These are phyloP conservation scores for Gentiana straminea DNA, from an alignment of 257 asterid species.

Conservation along the genomic window DNA sequence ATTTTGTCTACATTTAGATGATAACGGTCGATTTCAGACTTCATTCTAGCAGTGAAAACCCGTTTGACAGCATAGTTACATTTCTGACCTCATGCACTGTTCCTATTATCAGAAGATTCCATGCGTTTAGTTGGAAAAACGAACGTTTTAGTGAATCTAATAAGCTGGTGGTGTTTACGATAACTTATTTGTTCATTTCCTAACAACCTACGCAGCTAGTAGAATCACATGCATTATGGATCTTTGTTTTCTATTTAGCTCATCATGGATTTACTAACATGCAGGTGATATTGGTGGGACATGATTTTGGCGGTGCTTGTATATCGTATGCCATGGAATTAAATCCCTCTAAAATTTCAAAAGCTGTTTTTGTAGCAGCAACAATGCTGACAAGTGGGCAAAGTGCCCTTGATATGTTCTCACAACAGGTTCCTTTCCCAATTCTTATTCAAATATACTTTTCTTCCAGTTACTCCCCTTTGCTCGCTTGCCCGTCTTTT, in stretches of 20 bases:
- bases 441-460: background rate
- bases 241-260: slow-evolving; percentile 9
- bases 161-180: too few species aligned
- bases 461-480: background rate
- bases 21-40: too few species aligned
- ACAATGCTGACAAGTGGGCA: slow-evolving; percentile 86
- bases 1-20: too few species aligned
- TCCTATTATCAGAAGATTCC: too few species aligned
- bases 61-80: too few species aligned
- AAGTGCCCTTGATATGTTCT: slow-evolving; percentile 80
- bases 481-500: too few species aligned
- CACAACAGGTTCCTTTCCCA: slow-evolving; percentile 48
- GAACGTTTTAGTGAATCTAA: too few species aligned
- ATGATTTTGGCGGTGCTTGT: slow-evolving; percentile 98
- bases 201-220: background rate
- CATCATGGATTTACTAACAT: background rate
- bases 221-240: background rate
- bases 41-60: too few species aligned
- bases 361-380: slow-evolving; percentile 86
- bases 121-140: too few species aligned
- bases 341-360: slow-evolving; percentile 58
- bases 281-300: slow-evolving; percentile 96
- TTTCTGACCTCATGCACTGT: too few species aligned
- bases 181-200: too few species aligned
- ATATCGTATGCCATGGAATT: slow-evolving; percentile 83